Evolutionary conservation across 2,329 filamentous ascomycete genomes (phyloP), one percentile per base, ranked within the genome.

Genomic region (Metarhizium album): DNA sequence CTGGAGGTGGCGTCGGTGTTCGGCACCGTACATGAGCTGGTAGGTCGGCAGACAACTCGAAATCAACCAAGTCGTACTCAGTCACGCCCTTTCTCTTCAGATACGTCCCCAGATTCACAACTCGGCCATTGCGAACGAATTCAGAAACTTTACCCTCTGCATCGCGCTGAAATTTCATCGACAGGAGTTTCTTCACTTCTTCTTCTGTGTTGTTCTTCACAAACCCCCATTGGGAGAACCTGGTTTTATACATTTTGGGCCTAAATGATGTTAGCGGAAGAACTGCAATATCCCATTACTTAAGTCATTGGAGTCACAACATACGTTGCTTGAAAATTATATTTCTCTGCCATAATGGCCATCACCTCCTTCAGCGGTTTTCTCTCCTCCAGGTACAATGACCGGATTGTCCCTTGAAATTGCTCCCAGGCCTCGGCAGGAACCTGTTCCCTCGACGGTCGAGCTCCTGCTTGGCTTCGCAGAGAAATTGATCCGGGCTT

Each of bases 191-290:
- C 58, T 75, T 74, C 7, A 76, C 73, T 51, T 76, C 74, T 24
- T 75, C 73, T 52, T 76, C 74, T 42, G 73, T 76, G 54, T 76
- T 76, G 52, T 77, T 76, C 63, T 77, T 77, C 40, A 73, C 74
- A 54, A 77, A 77, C 0, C 74, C 74, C 74, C 74, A 77, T 54
- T 76, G 73, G 14, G 74, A 74, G 57, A 76, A 76, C 23, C 74
- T 66, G n/a, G 74, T 75, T 58, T 77, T 77, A 60, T 77, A 77
- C 74, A 77, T 77, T 55, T 76, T 75, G 18, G 74, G 72, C 18
- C 74, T 76, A 46, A 3, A 22, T 29, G 9, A 29, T 42, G 54
- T 62, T 46, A 64, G 59, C 42, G 11, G 4, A 16, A 35, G 33
- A n/a, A 20, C 27, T 13, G 1, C 7, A 11, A 20, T 40, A n/a